phyloP scores from a whole-genome alignment of 768 basidiomycete genomes.

The Hericium rajendrae region DNA sequence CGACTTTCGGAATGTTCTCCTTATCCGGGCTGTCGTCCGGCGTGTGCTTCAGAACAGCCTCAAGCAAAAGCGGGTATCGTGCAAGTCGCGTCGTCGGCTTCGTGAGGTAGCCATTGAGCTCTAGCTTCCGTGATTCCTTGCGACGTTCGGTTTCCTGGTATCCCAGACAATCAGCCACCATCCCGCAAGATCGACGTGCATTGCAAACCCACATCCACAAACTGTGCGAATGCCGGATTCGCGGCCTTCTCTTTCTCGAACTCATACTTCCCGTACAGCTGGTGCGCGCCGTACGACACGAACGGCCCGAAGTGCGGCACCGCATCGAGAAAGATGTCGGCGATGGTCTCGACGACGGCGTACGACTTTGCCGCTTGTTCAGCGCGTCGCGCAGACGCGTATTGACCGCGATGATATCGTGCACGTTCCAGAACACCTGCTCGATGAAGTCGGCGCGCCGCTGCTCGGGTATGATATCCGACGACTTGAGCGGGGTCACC shows the following conservation, averaged over 20 bases:
- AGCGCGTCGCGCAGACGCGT: constrained; percentile 86
- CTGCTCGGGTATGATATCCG: constrained; percentile 63
- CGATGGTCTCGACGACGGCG: constrained; percentile 86
- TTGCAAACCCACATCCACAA: constrained; percentile 72
- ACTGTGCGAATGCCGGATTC: constrained; percentile 87
- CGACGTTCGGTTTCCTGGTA: constrained; percentile 76
- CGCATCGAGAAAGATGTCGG: constrained; percentile 81
- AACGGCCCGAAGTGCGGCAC: constrained; percentile 89
- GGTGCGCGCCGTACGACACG: constrained; percentile 92
- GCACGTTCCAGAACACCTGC: constrained; percentile 97
- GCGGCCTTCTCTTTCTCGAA: constrained; percentile 97
- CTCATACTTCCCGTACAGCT: constrained; percentile 96
- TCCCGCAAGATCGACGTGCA: not conserved
- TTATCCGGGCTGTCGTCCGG: constrained; percentile 87
- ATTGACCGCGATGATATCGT: constrained; percentile 89
- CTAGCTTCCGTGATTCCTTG: constrained; percentile 92
- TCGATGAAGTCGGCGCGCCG: constrained; percentile 79
- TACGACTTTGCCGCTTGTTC: constrained; percentile 93
- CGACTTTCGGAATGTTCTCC: constrained; percentile 60
- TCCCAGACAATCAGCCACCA: not conserved
- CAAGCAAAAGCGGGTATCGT: constrained; percentile 89
- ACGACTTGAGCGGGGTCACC: constrained; percentile 78
- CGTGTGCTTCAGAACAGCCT: constrained; percentile 88
- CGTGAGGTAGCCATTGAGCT: constrained; percentile 94
- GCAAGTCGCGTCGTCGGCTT: constrained; percentile 97